Evolutionary conservation across 495 filamentous ascomycete genomes (phyloP), one percentile per base, ranked within the genome.

Genomic region (Penicillium maclennaniae): DNA sequence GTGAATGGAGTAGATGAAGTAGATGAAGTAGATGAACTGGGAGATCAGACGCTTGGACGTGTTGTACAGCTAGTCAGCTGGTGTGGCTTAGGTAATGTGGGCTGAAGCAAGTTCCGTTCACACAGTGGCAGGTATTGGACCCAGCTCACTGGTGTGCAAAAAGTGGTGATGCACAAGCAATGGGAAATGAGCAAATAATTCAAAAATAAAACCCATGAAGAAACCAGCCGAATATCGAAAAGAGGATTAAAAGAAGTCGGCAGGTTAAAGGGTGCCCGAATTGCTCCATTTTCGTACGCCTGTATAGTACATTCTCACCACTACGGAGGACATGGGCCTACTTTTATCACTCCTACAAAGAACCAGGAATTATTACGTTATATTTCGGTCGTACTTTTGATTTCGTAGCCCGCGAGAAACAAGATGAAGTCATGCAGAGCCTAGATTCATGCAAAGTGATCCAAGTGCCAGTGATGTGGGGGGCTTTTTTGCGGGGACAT

Each of bases 401-500:
- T 56, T 60, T 55, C 53, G 46, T 60, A 53, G 45, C 49, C 36
- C 58, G 31, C 56, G 5, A 43, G 56, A 47, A 59, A 52, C 44
- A 52, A 40, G 25, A 52, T 55, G 52, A 55, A 48, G 55, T 61
- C 59, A 58, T 61, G 47, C 47, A 51, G 43, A 14, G 53, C 53
- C 53, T 54, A 56, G 57, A 60, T 51, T 50, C 57, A 61, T 51
- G 56, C 50, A 47, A 47, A 44, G 40, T 42, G 20, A 42, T 19
- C 39, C 16, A 44, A 41, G 43, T 43, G 40, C 42, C 27, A 28
- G 39, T 38, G 39, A 51, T 40, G 48, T 45, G 51, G 58, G 55
- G 51, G 51, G 49, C 50, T 39, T 48, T 43, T 49, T 51, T 38
- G 53, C 51, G 57, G 60, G 51, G 54, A 64, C 43, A 66, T 62